These are phyloP conservation scores for Podospora pseudocomata DNA, from an alignment of 495 filamentous ascomycete genomes.

Conservation along the genomic window DNA sequence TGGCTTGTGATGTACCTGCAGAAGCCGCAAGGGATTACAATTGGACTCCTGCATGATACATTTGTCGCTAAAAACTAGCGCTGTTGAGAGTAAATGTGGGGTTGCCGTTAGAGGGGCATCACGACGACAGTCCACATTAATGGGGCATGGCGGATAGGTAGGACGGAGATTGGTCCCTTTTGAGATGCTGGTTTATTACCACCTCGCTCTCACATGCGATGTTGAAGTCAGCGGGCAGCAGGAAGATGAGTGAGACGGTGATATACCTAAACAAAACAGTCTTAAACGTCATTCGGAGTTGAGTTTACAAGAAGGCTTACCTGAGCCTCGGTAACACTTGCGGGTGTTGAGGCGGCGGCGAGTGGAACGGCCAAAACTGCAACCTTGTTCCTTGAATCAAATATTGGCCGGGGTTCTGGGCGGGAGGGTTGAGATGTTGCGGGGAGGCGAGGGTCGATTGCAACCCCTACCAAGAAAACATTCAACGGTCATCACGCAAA, in stretches of 20 bases:
- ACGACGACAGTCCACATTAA: background rate
- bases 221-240: background rate
- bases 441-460: background rate
- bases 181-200: background rate
- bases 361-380: slow-evolving; percentile 13
- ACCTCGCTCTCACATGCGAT: background rate
- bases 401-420: background rate
- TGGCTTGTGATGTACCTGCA: slow-evolving; percentile 9
- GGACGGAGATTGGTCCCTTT: background rate
- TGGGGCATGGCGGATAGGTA: background rate
- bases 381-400: slow-evolving; percentile 28
- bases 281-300: background rate
- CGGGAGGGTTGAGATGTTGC: background rate
- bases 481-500: background rate
- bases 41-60: slow-evolving; percentile 10
- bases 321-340: slow-evolving; percentile 8
- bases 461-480: background rate
- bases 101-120: slow-evolving; percentile 2
- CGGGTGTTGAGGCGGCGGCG: background rate
- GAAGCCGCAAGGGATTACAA: background rate
- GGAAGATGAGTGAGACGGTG: background rate
- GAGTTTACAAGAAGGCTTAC: background rate
- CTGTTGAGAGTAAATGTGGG: slow-evolving; percentile 1
- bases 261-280: background rate
- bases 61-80: background rate